A percentile compares a stretch with the other conserved stretches of the same genome.
These are phyloP conservation scores for Plasmodium vinckei DNA, from an alignment of 169 alveolate species.

Conservation along the genomic window DNA sequence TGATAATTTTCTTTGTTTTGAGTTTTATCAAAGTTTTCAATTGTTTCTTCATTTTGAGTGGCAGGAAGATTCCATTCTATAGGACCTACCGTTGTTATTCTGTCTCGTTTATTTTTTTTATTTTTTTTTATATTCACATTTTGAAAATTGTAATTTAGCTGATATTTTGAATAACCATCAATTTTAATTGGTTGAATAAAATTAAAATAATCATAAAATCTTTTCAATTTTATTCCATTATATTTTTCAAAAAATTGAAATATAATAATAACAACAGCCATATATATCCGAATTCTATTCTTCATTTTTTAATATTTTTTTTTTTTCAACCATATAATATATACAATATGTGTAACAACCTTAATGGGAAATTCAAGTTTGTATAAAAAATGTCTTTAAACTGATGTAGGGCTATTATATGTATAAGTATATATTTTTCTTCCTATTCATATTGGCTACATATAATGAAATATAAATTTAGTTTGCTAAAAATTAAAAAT, in stretches of 20 bases:
- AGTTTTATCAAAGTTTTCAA: neutral
- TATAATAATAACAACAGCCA: slow-evolving; percentile 7
- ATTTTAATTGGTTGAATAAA: slow-evolving; percentile 40
- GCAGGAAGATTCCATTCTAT: neutral
- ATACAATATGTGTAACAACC: neutral
- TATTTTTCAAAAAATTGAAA: slow-evolving; percentile 15
- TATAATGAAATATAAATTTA: too few species aligned
- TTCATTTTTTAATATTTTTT: slow-evolving; percentile 26
- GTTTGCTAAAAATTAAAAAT: too few species aligned
- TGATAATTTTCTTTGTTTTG: neutral
- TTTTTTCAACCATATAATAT: neutral
- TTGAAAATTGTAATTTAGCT: slow-evolving; percentile 11
- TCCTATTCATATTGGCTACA: too few species aligned
- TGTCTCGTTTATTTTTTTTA: slow-evolving; percentile 17
- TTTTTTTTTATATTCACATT: neutral
- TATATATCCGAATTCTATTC: slow-evolving; percentile 11
- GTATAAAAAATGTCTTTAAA: too few species aligned
- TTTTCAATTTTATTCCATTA: slow-evolving; percentile 37
- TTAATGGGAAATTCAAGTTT: too few species aligned
- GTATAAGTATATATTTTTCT: too few species aligned
- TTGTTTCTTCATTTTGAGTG: neutral
- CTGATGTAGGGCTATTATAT: too few species aligned
- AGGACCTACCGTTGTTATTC: neutral
- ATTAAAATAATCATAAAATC: slow-evolving; percentile 26
- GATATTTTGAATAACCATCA: slow-evolving; percentile 18